Base-by-base conservation (phyloP, 2,329 filamentous ascomycete genomes). In the Dichotomopilus funicola region DNA sequence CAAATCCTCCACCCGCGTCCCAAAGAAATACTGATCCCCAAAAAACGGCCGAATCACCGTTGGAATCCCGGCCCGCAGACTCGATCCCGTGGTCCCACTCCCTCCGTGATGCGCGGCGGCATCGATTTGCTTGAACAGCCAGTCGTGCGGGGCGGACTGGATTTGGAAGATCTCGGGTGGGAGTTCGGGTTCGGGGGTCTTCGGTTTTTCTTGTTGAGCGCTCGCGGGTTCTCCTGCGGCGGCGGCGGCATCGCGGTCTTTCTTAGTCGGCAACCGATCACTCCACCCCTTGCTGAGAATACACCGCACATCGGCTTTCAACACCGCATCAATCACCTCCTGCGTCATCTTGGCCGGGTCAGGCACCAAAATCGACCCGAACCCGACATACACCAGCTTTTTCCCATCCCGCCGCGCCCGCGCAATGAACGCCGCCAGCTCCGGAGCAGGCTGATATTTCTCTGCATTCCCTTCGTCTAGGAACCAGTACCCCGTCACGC, bases 401-500 rank as follows among this genome's bases (percentile, higher is more conserved):
- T 96, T 96, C 12, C 79, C 78, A 65, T 99, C 92, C 5, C 75
- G 75, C 3, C 89, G 82, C 3, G 94, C 92, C 64, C 86, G 83
- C n/a, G 80, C 72, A 67, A 99, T 97, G 65, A 99, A 99, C 3
- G 81, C 81, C 3, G 78, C 74, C 5, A 99, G 79, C 49, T 92
- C 90, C 34, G 78, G 70, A 0, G 91, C 88, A 1, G 94, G 91
- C 46, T 79, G 78, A 78, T 86, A 97, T 33, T 77, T 73, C 42
- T 56, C 19, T 27, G 19, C 77, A 45, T 62, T 64, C 3, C 76
- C 79, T 70, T 96, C 92, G 62, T 96, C 87, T 49, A 99, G 74
- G 71, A 99, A 97, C 94, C 94, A 99, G 73, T 99, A 97, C 0
- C 94, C 94, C 0, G 94, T 97, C 6, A 97, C 89, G 44, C 90